Conservation (phyloP, 139 green algal species). For the Chlorella sp. region DNA sequence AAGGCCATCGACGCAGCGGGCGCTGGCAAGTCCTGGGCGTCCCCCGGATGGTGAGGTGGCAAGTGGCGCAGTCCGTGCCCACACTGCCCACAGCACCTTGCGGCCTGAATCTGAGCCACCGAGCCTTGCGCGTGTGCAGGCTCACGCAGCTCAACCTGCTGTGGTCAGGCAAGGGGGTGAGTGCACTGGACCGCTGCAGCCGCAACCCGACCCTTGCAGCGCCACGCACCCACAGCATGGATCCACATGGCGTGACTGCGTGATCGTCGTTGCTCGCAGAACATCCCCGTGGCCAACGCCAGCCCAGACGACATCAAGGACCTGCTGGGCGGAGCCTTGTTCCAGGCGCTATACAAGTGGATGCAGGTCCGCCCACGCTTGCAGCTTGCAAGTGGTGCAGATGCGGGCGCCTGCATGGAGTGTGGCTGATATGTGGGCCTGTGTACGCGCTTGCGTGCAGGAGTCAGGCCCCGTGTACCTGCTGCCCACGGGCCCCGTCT, state of each 20-base stretch:
- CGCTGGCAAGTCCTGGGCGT: constrained; percentile 63
- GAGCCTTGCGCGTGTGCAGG: background rate
- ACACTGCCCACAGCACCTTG: background rate
- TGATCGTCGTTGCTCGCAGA: constrained; percentile 39
- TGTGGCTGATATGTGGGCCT: too few species aligned
- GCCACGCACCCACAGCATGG: background rate
- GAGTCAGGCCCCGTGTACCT: constrained; percentile 94
- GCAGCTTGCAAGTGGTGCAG: too few species aligned
- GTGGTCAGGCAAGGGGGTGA: constrained; percentile 81
- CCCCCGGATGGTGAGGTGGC: constrained; percentile 60
- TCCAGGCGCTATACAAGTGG: constrained; percentile 83
- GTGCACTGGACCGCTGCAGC: background rate
- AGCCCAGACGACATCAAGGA: constrained; percentile 95
- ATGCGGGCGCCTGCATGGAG: too few species aligned
- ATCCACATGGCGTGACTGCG: background rate
- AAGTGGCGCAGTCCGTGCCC: background rate
- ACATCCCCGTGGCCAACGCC: constrained; percentile 92
- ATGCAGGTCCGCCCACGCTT: background rate
- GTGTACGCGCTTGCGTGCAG: too few species aligned
- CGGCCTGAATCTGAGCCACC: background rate
- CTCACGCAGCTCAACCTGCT: constrained; percentile 83
- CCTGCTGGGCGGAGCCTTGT: constrained; percentile 93
- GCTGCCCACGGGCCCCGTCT: constrained; percentile 60
- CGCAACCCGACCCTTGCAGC: background rate
- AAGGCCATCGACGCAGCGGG: constrained; percentile 74